Conservation (phyloP, 306 rosid species). For the Calophaca sinica region DNA sequence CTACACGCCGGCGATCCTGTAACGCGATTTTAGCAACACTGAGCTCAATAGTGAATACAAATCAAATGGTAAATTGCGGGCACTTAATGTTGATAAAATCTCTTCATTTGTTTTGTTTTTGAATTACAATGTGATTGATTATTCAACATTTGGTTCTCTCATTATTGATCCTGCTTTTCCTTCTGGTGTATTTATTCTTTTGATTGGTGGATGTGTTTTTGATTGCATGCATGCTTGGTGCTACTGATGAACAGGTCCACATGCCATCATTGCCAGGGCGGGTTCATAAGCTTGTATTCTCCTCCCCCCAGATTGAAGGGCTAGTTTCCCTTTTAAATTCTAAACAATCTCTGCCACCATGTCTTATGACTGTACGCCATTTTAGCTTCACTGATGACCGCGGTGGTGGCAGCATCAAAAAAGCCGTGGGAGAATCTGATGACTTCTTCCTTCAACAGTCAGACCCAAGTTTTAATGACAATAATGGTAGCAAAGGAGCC, state of each 20-base stretch:
- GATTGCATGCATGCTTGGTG: not conserved
- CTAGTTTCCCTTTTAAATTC: constrained; percentile 41
- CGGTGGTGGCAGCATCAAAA: constrained; percentile 24
- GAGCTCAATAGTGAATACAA: constrained; percentile 11
- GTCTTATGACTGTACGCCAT: constrained; percentile 47
- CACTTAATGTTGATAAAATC: not conserved
- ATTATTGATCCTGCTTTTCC: not conserved
- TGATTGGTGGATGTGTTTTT: constrained; percentile 39
- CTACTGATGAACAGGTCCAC: constrained; percentile 46
- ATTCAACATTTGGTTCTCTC: constrained; percentile 9
- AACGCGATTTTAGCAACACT: too few relatives aligned
- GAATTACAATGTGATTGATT: constrained; percentile 20
- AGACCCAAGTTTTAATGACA: constrained; percentile 21
- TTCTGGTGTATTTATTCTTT: not conserved
- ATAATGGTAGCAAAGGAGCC: not conserved
- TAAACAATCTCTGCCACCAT: constrained; percentile 33
- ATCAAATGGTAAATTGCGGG: constrained; percentile 37
- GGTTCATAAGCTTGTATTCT: too few relatives aligned
- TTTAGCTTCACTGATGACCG: constrained; percentile 52
- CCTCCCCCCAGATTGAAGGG: constrained; percentile 46
- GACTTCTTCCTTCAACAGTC: constrained; percentile 21
- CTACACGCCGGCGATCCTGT: too few relatives aligned
- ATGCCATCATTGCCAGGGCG: constrained; percentile 46
- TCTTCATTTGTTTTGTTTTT: not conserved
- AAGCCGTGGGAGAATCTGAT: constrained; percentile 37